Evolutionary conservation across 2,329 filamentous ascomycete species (phyloP), one percentile per base, ranked within the genome.

Genomic region (Aplosporella prunicola): DNA sequence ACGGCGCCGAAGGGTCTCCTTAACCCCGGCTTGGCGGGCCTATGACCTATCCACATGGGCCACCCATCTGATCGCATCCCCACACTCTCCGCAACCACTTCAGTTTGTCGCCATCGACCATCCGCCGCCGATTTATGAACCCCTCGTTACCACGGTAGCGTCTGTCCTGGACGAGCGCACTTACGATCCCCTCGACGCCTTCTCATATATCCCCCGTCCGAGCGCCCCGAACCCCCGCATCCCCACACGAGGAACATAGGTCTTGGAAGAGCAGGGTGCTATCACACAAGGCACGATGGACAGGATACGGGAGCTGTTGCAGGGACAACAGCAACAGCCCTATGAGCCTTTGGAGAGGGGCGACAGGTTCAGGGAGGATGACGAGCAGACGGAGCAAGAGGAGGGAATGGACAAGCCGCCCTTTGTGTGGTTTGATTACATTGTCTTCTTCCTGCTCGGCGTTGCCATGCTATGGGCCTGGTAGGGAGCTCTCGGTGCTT

Each of bases 381-480:
- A 47, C 23, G 50, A 60, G 43, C 56, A 55, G 26, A 54, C 59
- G 20, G 48, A 30, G n/a, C 57, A 57, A 28, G 50, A 56, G 24
- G 17, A 29, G 11, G 42, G 41, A 5, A 35, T 38, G 29, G 38
- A 42, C 41, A 48, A 51, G n/a, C 44, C 43, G 41, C 37, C 44
- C 23, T 94, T 94, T 64, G 93, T 86, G 44, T 87, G 82, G 78
- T 54, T 84, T 23, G 84, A 93, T 57, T 98, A 96, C 62, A 66
- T 63, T 49, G 80, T 94, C 54, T 96, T 96, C 60, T 68, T 82
- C 39, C 65, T 94, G 34, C 68, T 96, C 17, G 91, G 91, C 34
- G 71, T 94, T 40, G 84, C 88, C 35, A 96, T 96, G 91, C 71
- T 96, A 29, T 96, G 89, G 89, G 87, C 89, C 39, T 96, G 89